Base-by-base conservation (phyloP, 768 basidiomycete genomes). In the Hysterangium stoloniferum region DNA sequence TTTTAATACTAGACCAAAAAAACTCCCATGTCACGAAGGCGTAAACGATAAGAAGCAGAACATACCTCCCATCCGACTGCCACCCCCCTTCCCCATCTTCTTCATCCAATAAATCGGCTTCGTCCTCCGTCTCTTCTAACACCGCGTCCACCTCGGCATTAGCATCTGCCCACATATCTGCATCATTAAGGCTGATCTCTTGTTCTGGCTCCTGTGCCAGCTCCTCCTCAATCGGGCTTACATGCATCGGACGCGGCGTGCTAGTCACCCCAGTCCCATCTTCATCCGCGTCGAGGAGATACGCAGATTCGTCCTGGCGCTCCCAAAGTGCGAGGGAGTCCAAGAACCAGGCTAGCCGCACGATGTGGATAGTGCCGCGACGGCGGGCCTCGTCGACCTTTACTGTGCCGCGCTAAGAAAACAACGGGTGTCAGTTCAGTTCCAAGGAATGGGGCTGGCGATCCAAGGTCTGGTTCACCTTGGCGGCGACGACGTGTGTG, bases 401-500 rank as follows among this genome's bases (percentile, higher is more conserved):
- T 56, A 85, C 84, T 0, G 95, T 97, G 29, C 89, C 88, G 54
- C 80, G 80, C 89, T 94, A 60, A 17, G 19, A 41, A 54, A 15
- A 50, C 19, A 35, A 36, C 48, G 24, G 29, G 24, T 35, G 28
- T 29, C 11, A 51, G 35, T 12, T 40, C 13, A 28, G 34, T 24
- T 35, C 43, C 33, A 50, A 53, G 53, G 33, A 48, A 48, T 41
- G 48, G 4, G 34, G 19, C 20, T 35, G 33, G 35, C 9, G 32
- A 57, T 64, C 52, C 54, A 32, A n/a, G 24, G 17, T 31, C 15
- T 27, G 7, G 50, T 62, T 44, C 36, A 89, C 88, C 75, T 92
- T 90, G 7, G 84, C 87, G 19, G 92, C 86, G 19, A 99, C 90
- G 33, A 97, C 84, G 59, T 99, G 96, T 0, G 95, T 98, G 19